Percentiles rank a stretch among this genome's conserved stretches.
Evolutionary conservation across 305 asterid genomes (phyloP).

Genomic region (Solanum hybrid): DNA sequence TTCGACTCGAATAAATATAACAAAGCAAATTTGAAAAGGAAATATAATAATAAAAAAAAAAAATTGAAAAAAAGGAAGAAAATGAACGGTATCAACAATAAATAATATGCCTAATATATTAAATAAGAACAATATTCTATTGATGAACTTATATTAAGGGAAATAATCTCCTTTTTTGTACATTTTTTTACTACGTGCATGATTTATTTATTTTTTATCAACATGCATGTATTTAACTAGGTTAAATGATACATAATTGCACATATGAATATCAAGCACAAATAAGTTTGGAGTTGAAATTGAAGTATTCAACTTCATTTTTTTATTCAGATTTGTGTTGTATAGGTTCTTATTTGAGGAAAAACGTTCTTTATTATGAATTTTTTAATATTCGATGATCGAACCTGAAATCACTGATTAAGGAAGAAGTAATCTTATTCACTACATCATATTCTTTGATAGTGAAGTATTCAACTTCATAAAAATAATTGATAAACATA

Average conservation of each 20-base stretch:
- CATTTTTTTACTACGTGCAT: neutral
- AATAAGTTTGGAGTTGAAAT: neutral
- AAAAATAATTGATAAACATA: neutral
- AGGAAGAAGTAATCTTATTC: rapidly evolving
- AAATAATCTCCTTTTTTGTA: neutral
- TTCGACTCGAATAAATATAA: too few relatives aligned
- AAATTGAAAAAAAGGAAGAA: too few relatives aligned
- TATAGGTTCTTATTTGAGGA: too few relatives aligned
- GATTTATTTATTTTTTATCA: neutral
- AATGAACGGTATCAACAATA: neutral
- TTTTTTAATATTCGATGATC: rapidly evolving
- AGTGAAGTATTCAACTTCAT: neutral
- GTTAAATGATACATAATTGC: neutral
- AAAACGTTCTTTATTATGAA: too few relatives aligned
- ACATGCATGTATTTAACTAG: neutral
- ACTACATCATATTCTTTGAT: rapidly evolving
- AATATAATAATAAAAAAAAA: too few relatives aligned
- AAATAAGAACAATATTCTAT: neutral
- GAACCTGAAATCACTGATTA: too few relatives aligned
- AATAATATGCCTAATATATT: neutral
- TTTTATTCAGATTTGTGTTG: neutral
- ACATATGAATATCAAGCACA: neutral
- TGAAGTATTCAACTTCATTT: neutral
- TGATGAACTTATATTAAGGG: neutral
- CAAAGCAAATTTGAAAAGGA: rapidly evolving